phyloP scores from a whole-genome alignment of 768 basidiomycete genomes.

The Mycena floridula region DNA sequence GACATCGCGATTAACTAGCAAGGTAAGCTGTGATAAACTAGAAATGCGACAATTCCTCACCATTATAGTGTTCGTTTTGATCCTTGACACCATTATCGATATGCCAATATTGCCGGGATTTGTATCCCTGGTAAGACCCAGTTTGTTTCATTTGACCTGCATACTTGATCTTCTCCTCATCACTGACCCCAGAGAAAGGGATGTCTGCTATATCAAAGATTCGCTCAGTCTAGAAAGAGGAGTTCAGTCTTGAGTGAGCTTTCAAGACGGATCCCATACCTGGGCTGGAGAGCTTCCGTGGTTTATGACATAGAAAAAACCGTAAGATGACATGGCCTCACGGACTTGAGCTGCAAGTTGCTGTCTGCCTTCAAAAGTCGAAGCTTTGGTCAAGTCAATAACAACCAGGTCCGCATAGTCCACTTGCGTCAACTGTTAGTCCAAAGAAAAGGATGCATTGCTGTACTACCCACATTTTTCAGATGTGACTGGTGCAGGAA shows the following conservation, averaged over 20 bases:
- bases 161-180: slow-evolving; percentile 38
- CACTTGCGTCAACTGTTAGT: too few species aligned
- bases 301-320: slow-evolving; percentile 47
- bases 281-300: slow-evolving; percentile 36
- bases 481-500: too few species aligned
- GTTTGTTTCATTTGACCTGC: slow-evolving; percentile 37
- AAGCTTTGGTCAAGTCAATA: slow-evolving; percentile 40
- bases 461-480: too few species aligned
- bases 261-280: slow-evolving; percentile 15
- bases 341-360: slow-evolving; percentile 32
- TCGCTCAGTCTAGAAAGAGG: slow-evolving; percentile 28
- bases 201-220: slow-evolving; percentile 46
- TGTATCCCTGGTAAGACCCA: slow-evolving; percentile 43
- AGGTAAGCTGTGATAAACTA: background rate
- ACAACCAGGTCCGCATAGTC: slow-evolving; percentile 43
- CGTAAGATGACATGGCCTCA: slow-evolving; percentile 39
- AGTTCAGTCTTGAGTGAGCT: background rate
- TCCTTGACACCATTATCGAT: slow-evolving; percentile 46
- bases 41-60: slow-evolving; percentile 25
- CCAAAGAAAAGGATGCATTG: too few species aligned
- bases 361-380: slow-evolving; percentile 29
- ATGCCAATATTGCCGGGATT: slow-evolving; percentile 43
- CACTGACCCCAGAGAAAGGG: slow-evolving; percentile 32
- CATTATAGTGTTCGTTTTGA: slow-evolving; percentile 58
- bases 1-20: slow-evolving; percentile 45